Evolutionary conservation across 371 early-diverging fungal genomes (phyloP), one percentile per base, ranked within the genome.

Genomic region (Mucor indicus): DNA sequence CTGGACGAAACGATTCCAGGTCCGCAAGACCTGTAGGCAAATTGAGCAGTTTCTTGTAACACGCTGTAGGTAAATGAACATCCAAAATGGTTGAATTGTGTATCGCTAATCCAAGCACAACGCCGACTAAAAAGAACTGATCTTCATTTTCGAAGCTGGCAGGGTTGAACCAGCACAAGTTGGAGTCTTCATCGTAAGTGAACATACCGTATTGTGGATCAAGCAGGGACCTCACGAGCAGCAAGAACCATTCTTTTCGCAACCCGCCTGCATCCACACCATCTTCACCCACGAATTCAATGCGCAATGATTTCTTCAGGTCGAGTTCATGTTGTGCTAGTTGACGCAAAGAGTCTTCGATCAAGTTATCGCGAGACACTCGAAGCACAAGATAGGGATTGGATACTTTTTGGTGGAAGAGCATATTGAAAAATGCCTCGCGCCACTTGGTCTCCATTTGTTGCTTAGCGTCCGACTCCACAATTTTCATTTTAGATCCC

Each of bases 251-350:
- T 55, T 98, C 99, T 53, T 96, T 96, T 32, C 92, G 83, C 15
- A 98, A 66, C 0, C 99, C 99, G 38, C 99, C 99, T n/a, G 89
- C 95, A 71, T 98, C 98, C 3, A 86, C 93, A 64, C 89, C 83
- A 39, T 86, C 87, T 64, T 96, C 96, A 7, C 89, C 94, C 20
- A 88, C 71, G 73, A 95, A 95, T 52, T 87, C 81, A 38, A 95
- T 87, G 13, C 86, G 83, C 17, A 96, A 67, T 9, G 85, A 86
- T 57, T 92, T 89, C 57, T 95, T 92, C 39, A 96, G 66, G 44
- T 95, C 95, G 45, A 75, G 64, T 48, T 86, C 77, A 29, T 81
- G 77, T 38, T 76, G 72, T 2, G 83, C 76, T 10, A 91, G 57
- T 64, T 84, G 85, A 11, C 67, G 65, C 20, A 95, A 59, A 5